Conservation (phyloP, 2,329 filamentous ascomycete genomes). For the Aureobasidium sp. region DNA sequence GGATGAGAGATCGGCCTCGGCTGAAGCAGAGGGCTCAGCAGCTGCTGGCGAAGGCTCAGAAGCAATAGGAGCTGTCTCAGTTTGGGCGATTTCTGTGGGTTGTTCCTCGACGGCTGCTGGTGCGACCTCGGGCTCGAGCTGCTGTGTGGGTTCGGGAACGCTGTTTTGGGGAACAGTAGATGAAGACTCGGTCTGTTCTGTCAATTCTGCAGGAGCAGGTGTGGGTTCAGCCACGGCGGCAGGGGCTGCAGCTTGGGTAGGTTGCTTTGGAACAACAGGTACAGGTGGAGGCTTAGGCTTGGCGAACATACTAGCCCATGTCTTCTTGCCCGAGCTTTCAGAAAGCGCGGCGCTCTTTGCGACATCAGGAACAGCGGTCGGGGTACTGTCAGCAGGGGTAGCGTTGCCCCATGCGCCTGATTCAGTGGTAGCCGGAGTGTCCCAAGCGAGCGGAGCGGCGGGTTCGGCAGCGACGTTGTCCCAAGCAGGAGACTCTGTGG, state of each 20-base stretch:
- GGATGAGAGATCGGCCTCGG: conserved; percentile 47
- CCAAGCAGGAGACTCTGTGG: conserved; percentile 60
- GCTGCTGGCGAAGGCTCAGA: conserved; percentile 16
- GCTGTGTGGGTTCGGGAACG: conserved; percentile 13
- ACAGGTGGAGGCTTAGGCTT: conserved; percentile 40
- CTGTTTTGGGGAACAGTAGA: conserved; percentile 20
- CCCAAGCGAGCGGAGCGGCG: conserved; percentile 21
- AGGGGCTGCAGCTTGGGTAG: conserved; percentile 19
- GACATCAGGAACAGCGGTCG: conserved; percentile 24
- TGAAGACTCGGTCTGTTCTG: conserved; percentile 22
- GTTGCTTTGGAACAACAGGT: conserved; percentile 29
- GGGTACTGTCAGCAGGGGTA: conserved; percentile 16
- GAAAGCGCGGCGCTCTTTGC: conserved; percentile 25
- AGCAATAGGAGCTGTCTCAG: conserved; percentile 17
- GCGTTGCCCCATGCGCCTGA: conserved; percentile 37
- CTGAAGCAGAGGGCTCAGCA: conserved; percentile 13
- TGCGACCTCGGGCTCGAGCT: conserved; percentile 14
- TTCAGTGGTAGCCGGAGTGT: conserved; percentile 17
- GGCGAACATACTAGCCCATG: conserved; percentile 46
- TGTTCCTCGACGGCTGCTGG: conserved; percentile 18
- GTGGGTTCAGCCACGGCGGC: background rate
- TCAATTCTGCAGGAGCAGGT: conserved; percentile 22
- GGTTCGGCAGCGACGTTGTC: conserved; percentile 34
- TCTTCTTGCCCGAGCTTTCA: conserved; percentile 38
- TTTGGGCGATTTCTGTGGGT: conserved; percentile 12